Base-by-base conservation (phyloP, 2,329 filamentous ascomycete genomes). In the Apiospora pterosperma region DNA sequence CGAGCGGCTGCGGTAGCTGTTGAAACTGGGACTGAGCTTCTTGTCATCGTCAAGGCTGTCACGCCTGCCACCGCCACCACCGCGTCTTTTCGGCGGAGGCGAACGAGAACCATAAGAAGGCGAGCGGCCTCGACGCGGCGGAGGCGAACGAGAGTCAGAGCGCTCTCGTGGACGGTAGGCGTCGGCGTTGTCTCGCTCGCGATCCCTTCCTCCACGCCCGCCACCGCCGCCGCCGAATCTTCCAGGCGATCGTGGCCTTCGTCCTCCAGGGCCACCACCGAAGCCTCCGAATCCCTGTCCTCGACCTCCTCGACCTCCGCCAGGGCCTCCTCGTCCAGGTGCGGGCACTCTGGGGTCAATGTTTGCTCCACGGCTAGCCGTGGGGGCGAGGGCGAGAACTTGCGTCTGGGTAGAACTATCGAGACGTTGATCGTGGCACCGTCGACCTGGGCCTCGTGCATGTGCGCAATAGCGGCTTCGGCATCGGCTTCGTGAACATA, bases 371-470 rank as follows among this genome's bases (percentile, higher is more conserved):
- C 86, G 85, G 61, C 90, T 86, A 62, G 90, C 88, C 5, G 86
- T 86, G 1, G 92, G 92, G 94, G 94, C 58, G 91, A 88, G 21
- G 88, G 88, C 7, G 92, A 94, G 73, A 97, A 92, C 71, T 93
- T 92, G 72, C 91, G 89, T 61, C 91, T 88, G 0, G 93, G 93
- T 39, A 97, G 83, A 31, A 97, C 92, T 69, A 97, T 96, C 55
- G 92, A 96, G 60, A 97, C 94, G 73, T 90, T 91, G 73, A 97
- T 89, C 42, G 88, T 84, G 25, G 90, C 88, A 62, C 93, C 93
- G 76, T 97, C 94, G 34, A 97, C 81, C 74, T 97, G 92, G n/a
- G 92, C 93, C 80, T 99, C 96, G 77, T 99, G 96, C 96, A 99
- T 98, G 76, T 97, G 92, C 21, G 94, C 88, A 71, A 97, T 96